A percentile compares a stretch with the other conserved stretches of the same genome.
phyloP scores from a whole-genome alignment of 371 early-diverging fungal species.

The Umbelopsis sp. region DNA sequence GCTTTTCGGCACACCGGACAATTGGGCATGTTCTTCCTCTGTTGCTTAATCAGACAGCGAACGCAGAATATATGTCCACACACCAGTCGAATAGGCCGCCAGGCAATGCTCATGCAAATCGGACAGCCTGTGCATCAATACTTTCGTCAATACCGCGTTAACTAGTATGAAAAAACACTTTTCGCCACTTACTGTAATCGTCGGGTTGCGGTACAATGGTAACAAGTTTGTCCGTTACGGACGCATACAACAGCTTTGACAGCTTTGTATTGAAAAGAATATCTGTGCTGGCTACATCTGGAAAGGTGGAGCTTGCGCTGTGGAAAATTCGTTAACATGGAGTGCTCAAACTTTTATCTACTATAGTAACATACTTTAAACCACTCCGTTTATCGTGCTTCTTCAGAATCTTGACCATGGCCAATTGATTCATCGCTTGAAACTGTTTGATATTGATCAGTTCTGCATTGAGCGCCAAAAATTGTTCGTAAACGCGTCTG shows the following conservation, averaged over 20 bases:
- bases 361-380: constrained; percentile 41
- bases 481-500: constrained; percentile 55
- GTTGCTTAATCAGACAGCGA: constrained; percentile 76
- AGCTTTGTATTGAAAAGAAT: constrained; percentile 37
- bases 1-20: constrained; percentile 75
- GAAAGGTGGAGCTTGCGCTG: constrained; percentile 42
- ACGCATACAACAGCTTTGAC: constrained; percentile 42
- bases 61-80: constrained; percentile 79
- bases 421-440: constrained; percentile 75
- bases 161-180: background rate
- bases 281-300: constrained; percentile 30
- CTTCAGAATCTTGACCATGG: constrained; percentile 81
- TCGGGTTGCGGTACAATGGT: constrained; percentile 78
- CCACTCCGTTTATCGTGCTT: constrained; percentile 86
- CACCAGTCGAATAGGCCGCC: constrained; percentile 74
- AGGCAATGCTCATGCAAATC: constrained; percentile 56
- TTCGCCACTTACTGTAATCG: constrained; percentile 61
- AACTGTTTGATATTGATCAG: constrained; percentile 72
- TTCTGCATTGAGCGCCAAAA: constrained; percentile 69
- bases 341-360: no score
- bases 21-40: constrained; percentile 58
- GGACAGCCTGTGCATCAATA: constrained; percentile 36
- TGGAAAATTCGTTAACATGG: background rate
- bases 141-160: background rate
- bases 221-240: constrained; percentile 43